Percentiles rank a stretch among this genome's conserved stretches.
These are phyloP conservation scores for Globisporangium alternatum DNA, from an alignment of 352 stramenopile species.

Conservation along the genomic window DNA sequence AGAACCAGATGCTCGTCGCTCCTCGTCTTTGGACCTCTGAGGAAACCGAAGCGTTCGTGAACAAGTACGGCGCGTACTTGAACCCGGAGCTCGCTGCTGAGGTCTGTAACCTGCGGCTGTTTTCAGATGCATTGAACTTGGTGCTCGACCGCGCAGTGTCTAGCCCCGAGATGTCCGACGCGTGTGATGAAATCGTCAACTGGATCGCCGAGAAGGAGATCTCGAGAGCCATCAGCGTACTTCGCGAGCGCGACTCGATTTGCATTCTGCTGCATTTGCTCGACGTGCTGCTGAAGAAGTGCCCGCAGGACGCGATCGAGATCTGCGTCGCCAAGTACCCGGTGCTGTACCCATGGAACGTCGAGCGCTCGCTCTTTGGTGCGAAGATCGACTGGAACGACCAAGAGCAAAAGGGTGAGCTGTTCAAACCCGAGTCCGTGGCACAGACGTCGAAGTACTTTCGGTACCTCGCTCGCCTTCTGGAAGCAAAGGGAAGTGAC, in stretches of 20 bases:
- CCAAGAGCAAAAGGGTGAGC: slow-evolving; percentile 26
- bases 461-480: slow-evolving; percentile 58
- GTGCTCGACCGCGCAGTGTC: slow-evolving; percentile 79
- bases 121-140: slow-evolving; percentile 58
- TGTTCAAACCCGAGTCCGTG: slow-evolving; percentile 37
- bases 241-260: slow-evolving; percentile 61
- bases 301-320: slow-evolving; percentile 60
- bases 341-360: slow-evolving; percentile 73
- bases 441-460: slow-evolving; percentile 68
- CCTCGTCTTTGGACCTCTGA: slow-evolving; percentile 27
- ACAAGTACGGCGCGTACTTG: slow-evolving; percentile 83
- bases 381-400: slow-evolving; percentile 37
- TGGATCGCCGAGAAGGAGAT: slow-evolving; percentile 70
- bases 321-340: slow-evolving; percentile 73
- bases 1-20: slow-evolving; percentile 13
- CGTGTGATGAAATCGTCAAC: slow-evolving; percentile 75
- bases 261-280: slow-evolving; percentile 76
- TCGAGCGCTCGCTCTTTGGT: slow-evolving; percentile 77
- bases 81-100: slow-evolving; percentile 81
- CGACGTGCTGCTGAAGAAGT: slow-evolving; percentile 82
- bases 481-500: slow-evolving; percentile 43
- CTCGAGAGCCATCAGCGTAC: slow-evolving; percentile 34
- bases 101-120: slow-evolving; percentile 69
- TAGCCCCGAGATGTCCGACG: slow-evolving; percentile 72
- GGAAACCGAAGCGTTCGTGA: slow-evolving; percentile 71